phyloP scores from a whole-genome alignment of 352 stramenopile genomes.

The Phytophthora nicotianae region DNA sequence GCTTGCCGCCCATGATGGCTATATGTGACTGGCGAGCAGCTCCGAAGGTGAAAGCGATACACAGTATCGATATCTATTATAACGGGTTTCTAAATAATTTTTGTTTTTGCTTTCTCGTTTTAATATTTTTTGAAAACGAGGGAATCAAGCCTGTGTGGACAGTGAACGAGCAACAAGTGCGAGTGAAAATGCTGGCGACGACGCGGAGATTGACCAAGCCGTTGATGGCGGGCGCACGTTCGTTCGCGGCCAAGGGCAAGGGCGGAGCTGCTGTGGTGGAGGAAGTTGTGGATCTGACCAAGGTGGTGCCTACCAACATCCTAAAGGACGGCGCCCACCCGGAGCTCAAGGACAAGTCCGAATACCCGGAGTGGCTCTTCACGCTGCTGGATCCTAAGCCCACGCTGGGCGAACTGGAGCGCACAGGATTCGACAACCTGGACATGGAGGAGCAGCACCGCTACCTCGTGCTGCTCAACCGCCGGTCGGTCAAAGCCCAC shows the following conservation, averaged over 20 bases:
- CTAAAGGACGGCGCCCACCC: constrained; percentile 84
- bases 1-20: constrained; percentile 50
- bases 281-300: constrained; percentile 76
- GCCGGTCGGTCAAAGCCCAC: constrained; percentile 68
- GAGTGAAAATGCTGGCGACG: constrained; percentile 42
- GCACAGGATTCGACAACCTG: constrained; percentile 81
- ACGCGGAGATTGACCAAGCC: constrained; percentile 48
- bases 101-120: no score
- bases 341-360: constrained; percentile 77
- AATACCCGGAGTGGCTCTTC: constrained; percentile 88
- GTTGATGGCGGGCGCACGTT: constrained; percentile 41
- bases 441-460: constrained; percentile 78
- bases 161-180: constrained; percentile 7
- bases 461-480: constrained; percentile 78
- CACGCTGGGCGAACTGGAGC: constrained; percentile 80
- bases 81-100: not conserved
- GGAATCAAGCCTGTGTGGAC: constrained; percentile 13
- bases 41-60: constrained; percentile 6
- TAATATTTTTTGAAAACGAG: no score
- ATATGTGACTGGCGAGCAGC: constrained; percentile 14
- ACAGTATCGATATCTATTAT: constrained; percentile 14
- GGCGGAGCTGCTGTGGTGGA: constrained; percentile 54
- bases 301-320: constrained; percentile 85
- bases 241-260: constrained; percentile 76
- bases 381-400: constrained; percentile 75